Base-by-base conservation (phyloP, 208 protist species). In the Wallacemonas sp. region DNA sequence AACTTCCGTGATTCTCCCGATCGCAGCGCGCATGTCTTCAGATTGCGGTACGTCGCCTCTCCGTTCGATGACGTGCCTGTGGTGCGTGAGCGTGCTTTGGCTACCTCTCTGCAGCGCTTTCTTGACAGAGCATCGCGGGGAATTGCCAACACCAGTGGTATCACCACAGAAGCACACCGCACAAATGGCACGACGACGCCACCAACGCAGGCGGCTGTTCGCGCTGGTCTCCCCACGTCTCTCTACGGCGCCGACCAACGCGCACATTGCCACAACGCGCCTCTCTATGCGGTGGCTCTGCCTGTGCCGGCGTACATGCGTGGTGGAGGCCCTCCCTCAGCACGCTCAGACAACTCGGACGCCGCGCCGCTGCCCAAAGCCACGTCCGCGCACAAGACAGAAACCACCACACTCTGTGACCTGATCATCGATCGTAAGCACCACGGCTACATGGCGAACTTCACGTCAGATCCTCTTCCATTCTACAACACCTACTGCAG, bases 261-360 rank as follows among this genome's bases (percentile, higher is more conserved):
- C 27, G 74, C 74, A 26, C 76, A 82, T 64, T 82, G 76, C 42
- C 63, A 70, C 22, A 61, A 39, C 19, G 76, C 70, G 1, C 70
- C 76, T 15, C 58, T 77, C 6, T 82, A 82, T 54, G 62, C 17
- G 44, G 36, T 72, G 12, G 55, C 38, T 27, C 42, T 73, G 6
- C 56, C 51, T 19, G 61, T 76, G 8, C 70, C 75, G 11, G 2
- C 19, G 34, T 77, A 70, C 62, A 41, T 73, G 51, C 61, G 70
- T n/a, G 26, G 51, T 24, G 51, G 51, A 14, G 51, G 9, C 5
- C 17, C 17, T 8, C 17, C 17, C 19, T 9, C 17, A 5, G 22
- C 17, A 14, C 44, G 5, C n/a, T n/a, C n/a, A n/a, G n/a, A n/a
- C n/a, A n/a, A n/a, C n/a, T n/a, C n/a, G n/a, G n/a, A n/a, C n/a